Conservation (phyloP, 306 rosid species). For the Inga leiocalycina region DNA sequence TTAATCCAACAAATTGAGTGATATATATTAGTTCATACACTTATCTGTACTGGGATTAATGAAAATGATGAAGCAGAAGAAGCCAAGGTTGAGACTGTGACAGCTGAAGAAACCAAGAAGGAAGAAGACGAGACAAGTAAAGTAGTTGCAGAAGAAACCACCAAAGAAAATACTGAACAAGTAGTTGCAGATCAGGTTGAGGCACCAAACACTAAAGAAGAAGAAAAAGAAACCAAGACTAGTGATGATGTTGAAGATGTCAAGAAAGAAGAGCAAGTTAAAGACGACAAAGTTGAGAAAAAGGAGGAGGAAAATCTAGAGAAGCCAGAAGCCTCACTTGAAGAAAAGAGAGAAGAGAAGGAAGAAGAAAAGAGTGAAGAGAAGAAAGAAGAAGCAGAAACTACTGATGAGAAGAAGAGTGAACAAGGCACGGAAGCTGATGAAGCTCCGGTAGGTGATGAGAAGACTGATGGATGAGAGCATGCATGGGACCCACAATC, state of each 20-base stretch:
- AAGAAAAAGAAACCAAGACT: conserved; percentile 14
- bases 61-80: conserved; percentile 9
- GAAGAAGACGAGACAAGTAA: conserved; percentile 7
- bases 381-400: conserved; percentile 39
- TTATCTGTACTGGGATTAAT: neutral
- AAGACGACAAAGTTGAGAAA: conserved; percentile 39
- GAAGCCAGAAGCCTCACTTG: neutral
- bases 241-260: neutral
- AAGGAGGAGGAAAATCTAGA: conserved; percentile 42
- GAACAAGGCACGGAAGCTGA: conserved; percentile 36
- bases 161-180: conserved; percentile 7
- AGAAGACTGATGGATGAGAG: conserved; percentile 42
- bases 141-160: conserved; percentile 32
- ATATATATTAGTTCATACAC: neutral
- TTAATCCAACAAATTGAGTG: neutral
- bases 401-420: conserved; percentile 21
- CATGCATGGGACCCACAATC: neutral
- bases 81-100: conserved; percentile 36
- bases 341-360: conserved; percentile 31
- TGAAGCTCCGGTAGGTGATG: conserved; percentile 25
- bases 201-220: conserved; percentile 22
- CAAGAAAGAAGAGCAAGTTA: conserved; percentile 39
- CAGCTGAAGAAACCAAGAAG: conserved; percentile 36
- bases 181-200: conserved; percentile 39
- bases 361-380: neutral